These are phyloP conservation scores for Paecilomyces sp. DNA, from an alignment of 2,329 filamentous ascomycete genomes.

Conservation along the genomic window DNA sequence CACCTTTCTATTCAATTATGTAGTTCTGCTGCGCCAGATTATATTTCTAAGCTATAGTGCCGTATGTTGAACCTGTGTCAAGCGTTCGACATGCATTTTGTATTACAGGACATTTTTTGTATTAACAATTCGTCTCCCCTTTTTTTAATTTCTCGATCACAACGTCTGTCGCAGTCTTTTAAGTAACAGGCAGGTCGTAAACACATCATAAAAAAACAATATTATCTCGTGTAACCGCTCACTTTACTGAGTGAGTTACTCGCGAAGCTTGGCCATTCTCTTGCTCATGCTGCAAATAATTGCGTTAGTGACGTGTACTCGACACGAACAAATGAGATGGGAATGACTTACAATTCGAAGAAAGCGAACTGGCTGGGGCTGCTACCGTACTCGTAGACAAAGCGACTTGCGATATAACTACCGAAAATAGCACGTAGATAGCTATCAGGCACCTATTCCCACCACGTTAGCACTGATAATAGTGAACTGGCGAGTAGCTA, in stretches of 20 bases:
- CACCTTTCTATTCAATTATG: too few relatives aligned
- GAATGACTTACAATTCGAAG: slow-evolving; percentile 80
- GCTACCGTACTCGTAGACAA: slow-evolving; percentile 93
- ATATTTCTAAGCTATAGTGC: neutral
- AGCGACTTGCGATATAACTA: slow-evolving; percentile 87
- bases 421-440: slow-evolving; percentile 95
- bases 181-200: neutral
- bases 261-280: slow-evolving; percentile 22
- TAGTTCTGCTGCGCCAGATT: neutral
- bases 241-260: slow-evolving; percentile 12
- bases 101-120: neutral
- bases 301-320: slow-evolving; percentile 6
- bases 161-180: neutral
- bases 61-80: neutral
- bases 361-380: slow-evolving; percentile 94
- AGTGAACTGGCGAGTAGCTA: neutral
- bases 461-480: slow-evolving; percentile 7
- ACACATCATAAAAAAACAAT: neutral
- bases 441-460: slow-evolving; percentile 66
- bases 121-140: neutral
- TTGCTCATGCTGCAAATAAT: slow-evolving; percentile 27
- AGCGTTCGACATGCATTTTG: neutral
- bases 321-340: neutral
- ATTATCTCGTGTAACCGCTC: slow-evolving; percentile 4
- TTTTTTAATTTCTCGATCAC: neutral